A percentile compares a stretch with the other conserved stretches of the same genome.
phyloP scores from a whole-genome alignment of 83 land plant species.

The Larix sibirica region DNA sequence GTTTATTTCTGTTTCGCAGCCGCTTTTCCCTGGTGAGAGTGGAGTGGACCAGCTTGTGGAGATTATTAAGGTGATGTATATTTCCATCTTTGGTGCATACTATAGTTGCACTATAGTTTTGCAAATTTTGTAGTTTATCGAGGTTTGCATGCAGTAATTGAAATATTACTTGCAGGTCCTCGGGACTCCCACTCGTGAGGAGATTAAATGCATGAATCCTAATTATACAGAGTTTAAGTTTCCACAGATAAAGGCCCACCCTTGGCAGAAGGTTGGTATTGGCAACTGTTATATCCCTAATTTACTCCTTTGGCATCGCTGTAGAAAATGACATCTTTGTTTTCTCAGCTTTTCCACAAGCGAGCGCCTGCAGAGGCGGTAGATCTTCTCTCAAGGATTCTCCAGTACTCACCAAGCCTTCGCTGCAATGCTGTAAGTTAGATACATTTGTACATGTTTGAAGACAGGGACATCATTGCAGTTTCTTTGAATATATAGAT shows the following conservation, averaged over 20 bases:
- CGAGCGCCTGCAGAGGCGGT: conserved; percentile 67
- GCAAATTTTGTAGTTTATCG: not conserved
- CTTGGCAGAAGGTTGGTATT: conserved; percentile 61
- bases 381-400: conserved; percentile 67
- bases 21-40: conserved; percentile 67
- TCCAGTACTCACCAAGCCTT: conserved; percentile 62
- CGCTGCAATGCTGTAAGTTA: conserved; percentile 63
- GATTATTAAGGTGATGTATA: conserved; percentile 50
- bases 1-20: conserved; percentile 28
- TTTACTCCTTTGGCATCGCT: not conserved
- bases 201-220: conserved; percentile 74
- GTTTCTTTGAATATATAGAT: not conserved
- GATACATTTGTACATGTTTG: not conserved
- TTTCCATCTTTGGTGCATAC: not conserved
- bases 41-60: conserved; percentile 72
- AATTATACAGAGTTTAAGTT: conserved; percentile 63
- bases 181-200: conserved; percentile 70
- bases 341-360: conserved; percentile 46
- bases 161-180: conserved; percentile 37
- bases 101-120: not conserved
- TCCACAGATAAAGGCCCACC: conserved; percentile 76
- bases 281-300: not conserved
- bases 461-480: not conserved
- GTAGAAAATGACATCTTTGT: not conserved
- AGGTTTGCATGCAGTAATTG: conserved; percentile 1